These are phyloP conservation scores for Cnidoscolus chayamansa DNA, from an alignment of 441 rosid species.

Conservation along the genomic window DNA sequence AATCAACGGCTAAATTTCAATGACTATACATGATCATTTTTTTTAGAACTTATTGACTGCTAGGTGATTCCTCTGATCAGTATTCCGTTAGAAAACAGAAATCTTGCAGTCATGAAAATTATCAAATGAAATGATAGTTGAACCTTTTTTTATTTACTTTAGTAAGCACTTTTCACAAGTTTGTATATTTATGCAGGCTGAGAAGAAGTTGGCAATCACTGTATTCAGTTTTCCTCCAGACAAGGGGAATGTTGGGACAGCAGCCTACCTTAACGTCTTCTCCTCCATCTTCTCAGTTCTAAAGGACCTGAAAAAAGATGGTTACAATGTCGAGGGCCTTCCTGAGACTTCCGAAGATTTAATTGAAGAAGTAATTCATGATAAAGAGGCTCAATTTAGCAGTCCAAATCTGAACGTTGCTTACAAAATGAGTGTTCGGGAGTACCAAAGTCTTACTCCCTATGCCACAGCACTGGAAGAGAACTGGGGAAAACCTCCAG, in stretches of 20 bases:
- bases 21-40: background rate
- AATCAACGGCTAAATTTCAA: too few relatives aligned
- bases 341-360: constrained; percentile 88
- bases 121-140: background rate
- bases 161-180: constrained; percentile 19
- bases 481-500: constrained; percentile 99
- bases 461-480: constrained; percentile 85
- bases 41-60: background rate
- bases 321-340: constrained; percentile 85
- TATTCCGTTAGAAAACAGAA: background rate
- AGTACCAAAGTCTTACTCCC: constrained; percentile 78
- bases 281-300: constrained; percentile 91
- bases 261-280: constrained; percentile 94
- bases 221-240: constrained; percentile 99
- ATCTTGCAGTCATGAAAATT: background rate
- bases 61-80: background rate
- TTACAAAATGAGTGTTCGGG: constrained; percentile 87
- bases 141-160: background rate
- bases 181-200: constrained; percentile 53
- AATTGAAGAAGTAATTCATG: constrained; percentile 86
- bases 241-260: constrained; percentile 93
- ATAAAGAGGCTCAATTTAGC: constrained; percentile 97
- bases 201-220: constrained; percentile 87
- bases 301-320: constrained; percentile 73
- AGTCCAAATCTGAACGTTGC: constrained; percentile 90